Percentiles rank a stretch among this genome's conserved stretches.
Evolutionary conservation across 2,329 filamentous ascomycete genomes (phyloP).

Genomic region (Phaeosphaeriaceae sp.): DNA sequence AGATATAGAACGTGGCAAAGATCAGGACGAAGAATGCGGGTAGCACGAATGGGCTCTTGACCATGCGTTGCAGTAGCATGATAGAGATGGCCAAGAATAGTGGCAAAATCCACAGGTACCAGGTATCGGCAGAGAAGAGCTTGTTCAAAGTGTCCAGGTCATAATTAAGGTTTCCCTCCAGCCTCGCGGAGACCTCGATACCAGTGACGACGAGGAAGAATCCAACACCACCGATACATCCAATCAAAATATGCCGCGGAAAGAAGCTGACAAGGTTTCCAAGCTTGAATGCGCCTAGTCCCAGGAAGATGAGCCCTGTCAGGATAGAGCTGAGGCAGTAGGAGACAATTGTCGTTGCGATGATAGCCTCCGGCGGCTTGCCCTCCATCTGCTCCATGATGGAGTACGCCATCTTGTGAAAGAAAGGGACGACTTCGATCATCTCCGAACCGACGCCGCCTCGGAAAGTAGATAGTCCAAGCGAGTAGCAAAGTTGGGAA

Average conservation of each 20-base stretch:
- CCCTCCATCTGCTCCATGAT: constrained; percentile 82
- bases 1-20: constrained; percentile 78
- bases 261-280: constrained; percentile 97
- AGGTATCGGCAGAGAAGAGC: constrained; percentile 75
- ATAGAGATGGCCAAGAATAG: constrained; percentile 78
- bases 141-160: constrained; percentile 77
- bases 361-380: constrained; percentile 82
- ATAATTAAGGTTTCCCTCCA: constrained; percentile 86
- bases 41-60: constrained; percentile 84
- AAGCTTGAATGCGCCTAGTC: constrained; percentile 85
- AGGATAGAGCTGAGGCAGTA: constrained; percentile 91
- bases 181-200: constrained; percentile 88
- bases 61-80: constrained; percentile 76
- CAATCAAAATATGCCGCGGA: constrained; percentile 92
- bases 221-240: constrained; percentile 95
- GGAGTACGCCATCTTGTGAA: constrained; percentile 95
- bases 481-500: constrained; percentile 88
- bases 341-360: constrained; percentile 91
- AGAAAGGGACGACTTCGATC: constrained; percentile 98
- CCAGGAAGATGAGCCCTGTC: constrained; percentile 89
- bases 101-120: constrained; percentile 84
- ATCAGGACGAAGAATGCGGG: constrained; percentile 86
- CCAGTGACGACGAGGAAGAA: constrained; percentile 94
- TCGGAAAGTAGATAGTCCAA: constrained; percentile 83
- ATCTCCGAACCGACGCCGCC: constrained; percentile 95